A percentile compares a stretch with the other conserved stretches of the same genome.
Evolutionary conservation across 768 basidiomycete genomes (phyloP).

Genomic region (Rhodotorula taiwanensis): DNA sequence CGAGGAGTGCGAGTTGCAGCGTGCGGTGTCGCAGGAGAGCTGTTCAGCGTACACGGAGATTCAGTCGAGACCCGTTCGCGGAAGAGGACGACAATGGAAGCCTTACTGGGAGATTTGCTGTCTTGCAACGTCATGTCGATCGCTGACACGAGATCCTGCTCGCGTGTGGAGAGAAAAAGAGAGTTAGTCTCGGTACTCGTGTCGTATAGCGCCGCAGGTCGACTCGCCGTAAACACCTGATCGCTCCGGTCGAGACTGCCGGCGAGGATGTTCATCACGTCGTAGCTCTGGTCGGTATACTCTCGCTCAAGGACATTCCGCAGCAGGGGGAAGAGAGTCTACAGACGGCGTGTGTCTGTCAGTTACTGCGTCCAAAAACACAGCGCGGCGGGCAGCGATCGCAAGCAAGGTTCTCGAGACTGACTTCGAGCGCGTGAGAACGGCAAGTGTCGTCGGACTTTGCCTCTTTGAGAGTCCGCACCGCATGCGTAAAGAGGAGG

Average conservation of each 20-base stretch:
- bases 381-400: no score
- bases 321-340: conserved; percentile 33
- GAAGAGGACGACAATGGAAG: no score
- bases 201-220: background rate
- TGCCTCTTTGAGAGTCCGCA: conserved; percentile 28
- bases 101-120: background rate
- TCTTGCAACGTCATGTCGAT: conserved; percentile 34
- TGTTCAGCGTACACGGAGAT: background rate
- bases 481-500: conserved; percentile 28
- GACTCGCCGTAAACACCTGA: conserved; percentile 28
- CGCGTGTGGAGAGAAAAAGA: no score
- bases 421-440: conserved; percentile 31
- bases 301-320: conserved; percentile 16
- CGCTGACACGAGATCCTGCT: conserved; percentile 35
- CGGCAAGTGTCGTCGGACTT: conserved; percentile 18
- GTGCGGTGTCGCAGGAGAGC: conserved; percentile 24
- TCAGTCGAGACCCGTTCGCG: background rate
- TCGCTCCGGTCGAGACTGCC: conserved; percentile 30
- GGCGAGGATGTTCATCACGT: conserved; percentile 27
- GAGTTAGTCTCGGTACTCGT: background rate
- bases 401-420: background rate
- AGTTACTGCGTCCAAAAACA: no score
- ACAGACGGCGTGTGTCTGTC: background rate
- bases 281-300: conserved; percentile 23
- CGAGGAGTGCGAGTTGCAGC: conserved; percentile 30